Evolutionary conservation across 305 asterid species (phyloP), one percentile per base, ranked within the genome.

Genomic region (Fraxinus latifolia): DNA sequence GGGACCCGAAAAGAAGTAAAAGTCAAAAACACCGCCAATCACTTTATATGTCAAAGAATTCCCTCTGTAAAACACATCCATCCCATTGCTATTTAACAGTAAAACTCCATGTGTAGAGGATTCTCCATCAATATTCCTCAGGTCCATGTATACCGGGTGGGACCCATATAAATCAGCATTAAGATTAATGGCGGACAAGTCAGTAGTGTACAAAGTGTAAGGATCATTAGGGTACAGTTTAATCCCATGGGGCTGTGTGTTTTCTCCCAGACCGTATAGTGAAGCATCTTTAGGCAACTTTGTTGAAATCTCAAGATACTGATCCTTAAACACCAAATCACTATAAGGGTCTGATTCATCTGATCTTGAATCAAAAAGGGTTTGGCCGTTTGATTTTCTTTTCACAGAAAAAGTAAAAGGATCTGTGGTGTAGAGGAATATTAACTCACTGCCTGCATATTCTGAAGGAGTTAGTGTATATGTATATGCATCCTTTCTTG

Each of bases 101-200:
- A 94, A 65, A 65, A 93, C 98, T 3, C 89, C 98, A 87, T 94
- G 97, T 1, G 97, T 92, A 37, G 62, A 71, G 1, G 93, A 90
- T 50, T 90, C 87, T 7, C 94, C 97, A 1, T 72, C 86, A 31
- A 79, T 87, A 53, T 91, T 90, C 82, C 99, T 85, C 84, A 96
- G 74, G 88, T 96, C 99, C 98, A 96, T 93, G 74, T 96, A 94
- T 85, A 96, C 87, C 8, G 98, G 99, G 83, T 96, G 99, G 37
- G 99, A 93, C 71, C 99, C 99, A 79, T 96, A 96, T 29, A 94
- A 65, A 83, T 96, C 97, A 29, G 89, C 86, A 25, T 96, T 94
- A 7, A 94, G 93, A 82, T 93, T 90, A 62, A 96, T 92, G 15
- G 98, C 97, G 0, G 99, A 91, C 0, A 87, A 80, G 44, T 94